These are phyloP conservation scores for Cryptosporidium canis DNA, from an alignment of 169 alveolate species.

Conservation along the genomic window DNA sequence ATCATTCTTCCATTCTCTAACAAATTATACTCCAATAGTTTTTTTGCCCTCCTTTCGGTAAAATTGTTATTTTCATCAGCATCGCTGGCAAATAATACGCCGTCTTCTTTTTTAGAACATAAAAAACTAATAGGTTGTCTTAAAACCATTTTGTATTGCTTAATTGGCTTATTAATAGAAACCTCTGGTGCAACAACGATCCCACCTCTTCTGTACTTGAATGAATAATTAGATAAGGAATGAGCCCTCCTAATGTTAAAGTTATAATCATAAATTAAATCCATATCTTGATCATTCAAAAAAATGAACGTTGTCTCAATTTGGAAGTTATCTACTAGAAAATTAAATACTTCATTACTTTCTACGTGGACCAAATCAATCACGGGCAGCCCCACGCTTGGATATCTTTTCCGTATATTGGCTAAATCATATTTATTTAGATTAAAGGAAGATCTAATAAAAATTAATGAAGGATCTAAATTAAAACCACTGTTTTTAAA, in stretches of 20 bases:
- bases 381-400: slow-evolving; percentile 14
- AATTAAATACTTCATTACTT: slow-evolving; percentile 65
- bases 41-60: background rate
- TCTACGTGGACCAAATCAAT: slow-evolving; percentile 20
- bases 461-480: slow-evolving; percentile 25
- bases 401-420: background rate
- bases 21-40: background rate
- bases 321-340: slow-evolving; percentile 53
- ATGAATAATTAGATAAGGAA: slow-evolving; percentile 20
- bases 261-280: slow-evolving; percentile 44
- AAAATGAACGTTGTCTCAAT: slow-evolving; percentile 63
- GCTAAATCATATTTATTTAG: slow-evolving; percentile 48
- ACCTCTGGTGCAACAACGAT: slow-evolving; percentile 59
- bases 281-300: slow-evolving; percentile 56
- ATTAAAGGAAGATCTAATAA: slow-evolving; percentile 28
- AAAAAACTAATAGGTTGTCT: background rate
- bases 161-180: background rate
- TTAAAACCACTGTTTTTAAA: slow-evolving; percentile 8
- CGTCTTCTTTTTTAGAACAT: background rate
- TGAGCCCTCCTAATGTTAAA: slow-evolving; percentile 45
- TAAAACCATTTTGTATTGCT: background rate
- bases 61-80: background rate
- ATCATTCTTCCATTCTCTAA: background rate
- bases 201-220: slow-evolving; percentile 57
- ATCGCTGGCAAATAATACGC: background rate